phyloP scores from a whole-genome alignment of 208 protist genomes.

The Wallacemonas sp. region DNA sequence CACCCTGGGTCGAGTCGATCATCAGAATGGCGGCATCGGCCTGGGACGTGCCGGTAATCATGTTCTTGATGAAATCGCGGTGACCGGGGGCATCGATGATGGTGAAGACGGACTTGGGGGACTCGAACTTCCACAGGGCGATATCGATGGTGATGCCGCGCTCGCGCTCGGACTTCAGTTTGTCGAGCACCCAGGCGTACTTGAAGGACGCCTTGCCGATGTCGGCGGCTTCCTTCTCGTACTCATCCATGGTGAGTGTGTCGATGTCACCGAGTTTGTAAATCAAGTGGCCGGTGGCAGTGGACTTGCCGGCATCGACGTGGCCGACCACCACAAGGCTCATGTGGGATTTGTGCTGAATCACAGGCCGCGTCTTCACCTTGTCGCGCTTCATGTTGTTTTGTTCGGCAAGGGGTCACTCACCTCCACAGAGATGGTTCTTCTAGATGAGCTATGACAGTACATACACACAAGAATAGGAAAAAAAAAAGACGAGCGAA shows the following conservation, averaged over 20 bases:
- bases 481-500: not conserved
- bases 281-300: constrained; percentile 90
- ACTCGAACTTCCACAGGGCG: constrained; percentile 92
- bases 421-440: too few relatives aligned
- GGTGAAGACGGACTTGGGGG: constrained; percentile 89
- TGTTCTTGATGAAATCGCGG: constrained; percentile 95
- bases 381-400: not conserved
- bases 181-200: constrained; percentile 94
- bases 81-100: constrained; percentile 96
- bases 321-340: constrained; percentile 65
- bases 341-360: not conserved
- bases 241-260: constrained; percentile 89
- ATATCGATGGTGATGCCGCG: constrained; percentile 95
- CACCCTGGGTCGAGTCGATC: constrained; percentile 80
- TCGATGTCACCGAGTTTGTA: constrained; percentile 93
- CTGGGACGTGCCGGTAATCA: constrained; percentile 93
- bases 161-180: constrained; percentile 92
- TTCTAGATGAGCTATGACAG: too few relatives aligned
- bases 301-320: constrained; percentile 92
- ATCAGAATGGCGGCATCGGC: constrained; percentile 91
- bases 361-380: not conserved
- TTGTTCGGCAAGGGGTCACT: too few relatives aligned
- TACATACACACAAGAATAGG: too few relatives aligned
- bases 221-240: constrained; percentile 90
- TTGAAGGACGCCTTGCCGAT: constrained; percentile 94